Evolutionary conservation across 139 green algal species (phyloP).

Genomic region (Mesostigma viride): DNA sequence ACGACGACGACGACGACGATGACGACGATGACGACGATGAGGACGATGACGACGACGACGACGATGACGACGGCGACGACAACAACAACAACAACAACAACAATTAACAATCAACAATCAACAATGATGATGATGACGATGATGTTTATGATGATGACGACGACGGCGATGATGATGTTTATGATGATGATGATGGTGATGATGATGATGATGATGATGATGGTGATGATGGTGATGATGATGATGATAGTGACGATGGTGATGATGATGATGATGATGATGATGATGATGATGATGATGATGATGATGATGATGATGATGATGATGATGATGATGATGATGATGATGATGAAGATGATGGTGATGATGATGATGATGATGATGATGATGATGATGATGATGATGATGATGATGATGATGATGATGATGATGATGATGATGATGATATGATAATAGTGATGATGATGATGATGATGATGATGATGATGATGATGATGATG

Average conservation of each 20-base stretch:
- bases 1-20: too few relatives aligned
- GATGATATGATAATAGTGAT: too few relatives aligned
- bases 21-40: too few relatives aligned
- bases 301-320: slow-evolving; percentile 3
- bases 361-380: neutral
- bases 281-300: neutral
- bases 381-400: slow-evolving; percentile 5
- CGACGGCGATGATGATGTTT: too few relatives aligned
- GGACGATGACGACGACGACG: too few relatives aligned
- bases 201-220: slow-evolving; percentile 5
- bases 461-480: slow-evolving; percentile 4
- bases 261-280: slow-evolving; percentile 14
- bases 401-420: slow-evolving; percentile 5
- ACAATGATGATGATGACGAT: too few relatives aligned
- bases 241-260: neutral
- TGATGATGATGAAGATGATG: slow-evolving; percentile 9
- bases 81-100: too few relatives aligned
- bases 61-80: too few relatives aligned
- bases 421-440: slow-evolving; percentile 6
- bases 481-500: neutral
- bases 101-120: too few relatives aligned
- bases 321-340: neutral
- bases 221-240: slow-evolving; percentile 1
- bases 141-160: too few relatives aligned
- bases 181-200: too few relatives aligned